These are phyloP conservation scores for Rhizomucor pusillus DNA, from an alignment of 371 early-diverging fungal genomes.

Conservation along the genomic window DNA sequence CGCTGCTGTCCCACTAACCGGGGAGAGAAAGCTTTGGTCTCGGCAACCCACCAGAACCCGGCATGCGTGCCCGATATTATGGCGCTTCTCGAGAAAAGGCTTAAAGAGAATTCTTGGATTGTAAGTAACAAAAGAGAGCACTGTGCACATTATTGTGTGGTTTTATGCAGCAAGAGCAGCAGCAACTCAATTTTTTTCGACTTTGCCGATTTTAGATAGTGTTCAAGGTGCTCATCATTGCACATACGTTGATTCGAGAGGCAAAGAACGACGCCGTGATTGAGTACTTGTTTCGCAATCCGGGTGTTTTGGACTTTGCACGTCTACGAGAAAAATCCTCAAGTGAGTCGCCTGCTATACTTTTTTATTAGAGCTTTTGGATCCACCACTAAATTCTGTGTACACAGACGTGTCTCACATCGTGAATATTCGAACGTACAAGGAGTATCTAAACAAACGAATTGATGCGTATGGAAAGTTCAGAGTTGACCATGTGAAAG, in stretches of 20 bases:
- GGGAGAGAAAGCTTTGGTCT: constrained; percentile 40
- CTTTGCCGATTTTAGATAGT: constrained; percentile 58
- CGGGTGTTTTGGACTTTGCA: constrained; percentile 56
- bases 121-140: constrained; percentile 35
- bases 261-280: constrained; percentile 73
- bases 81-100: constrained; percentile 52
- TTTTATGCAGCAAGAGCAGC: constrained; percentile 5
- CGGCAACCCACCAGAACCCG: constrained; percentile 44
- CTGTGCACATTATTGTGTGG: not conserved
- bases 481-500: constrained; percentile 70
- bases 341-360: constrained; percentile 25
- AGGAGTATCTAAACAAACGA: constrained; percentile 82
- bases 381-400: too few relatives aligned
- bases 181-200: constrained; percentile 17
- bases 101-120: constrained; percentile 80
- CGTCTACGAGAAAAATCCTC: constrained; percentile 62
- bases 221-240: constrained; percentile 83
- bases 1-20: not conserved
- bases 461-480: constrained; percentile 71
- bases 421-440: constrained; percentile 80
- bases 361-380: too few relatives aligned
- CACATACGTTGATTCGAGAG: constrained; percentile 84
- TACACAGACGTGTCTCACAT: constrained; percentile 50
- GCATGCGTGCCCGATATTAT: constrained; percentile 61
- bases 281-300: constrained; percentile 56